A percentile compares a stretch with the other conserved stretches of the same genome.
Evolutionary conservation across 2,329 filamentous ascomycete species (phyloP).

Genomic region (Verticillium dahliae): DNA sequence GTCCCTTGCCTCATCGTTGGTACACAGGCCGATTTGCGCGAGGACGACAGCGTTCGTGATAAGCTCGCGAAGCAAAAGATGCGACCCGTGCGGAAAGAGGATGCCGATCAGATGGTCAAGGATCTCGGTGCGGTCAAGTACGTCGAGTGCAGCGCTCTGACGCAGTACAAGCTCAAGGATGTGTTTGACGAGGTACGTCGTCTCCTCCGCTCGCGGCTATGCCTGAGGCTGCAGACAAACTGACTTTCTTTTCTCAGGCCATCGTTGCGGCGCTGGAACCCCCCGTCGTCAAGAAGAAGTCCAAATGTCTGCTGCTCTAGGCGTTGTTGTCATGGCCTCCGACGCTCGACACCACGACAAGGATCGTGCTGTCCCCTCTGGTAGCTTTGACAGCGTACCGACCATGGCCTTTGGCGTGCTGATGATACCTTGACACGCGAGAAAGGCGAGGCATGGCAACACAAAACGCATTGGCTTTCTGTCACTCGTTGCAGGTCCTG

Average conservation of each 20-base stretch:
- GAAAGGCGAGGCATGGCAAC: background rate
- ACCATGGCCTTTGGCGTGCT: background rate
- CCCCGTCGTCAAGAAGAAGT: constrained; percentile 72
- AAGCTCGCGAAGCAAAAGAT: constrained; percentile 96
- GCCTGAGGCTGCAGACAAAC: constrained; percentile 4
- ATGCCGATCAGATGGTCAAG: constrained; percentile 94
- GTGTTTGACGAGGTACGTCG: constrained; percentile 90
- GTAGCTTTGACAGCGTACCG: background rate
- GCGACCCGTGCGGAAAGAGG: constrained; percentile 83
- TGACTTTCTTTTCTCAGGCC: constrained; percentile 49
- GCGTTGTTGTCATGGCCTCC: constrained; percentile 5
- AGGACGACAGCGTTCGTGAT: constrained; percentile 79
- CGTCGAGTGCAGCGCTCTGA: constrained; percentile 95
- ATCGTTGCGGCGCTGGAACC: constrained; percentile 95
- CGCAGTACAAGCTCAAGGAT: constrained; percentile 97
- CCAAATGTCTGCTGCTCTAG: constrained; percentile 64
- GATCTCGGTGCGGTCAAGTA: constrained; percentile 98
- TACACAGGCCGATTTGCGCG: constrained; percentile 92
- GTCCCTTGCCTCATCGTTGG: constrained; percentile 97
- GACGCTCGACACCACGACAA: background rate
- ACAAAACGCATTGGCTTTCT: background rate
- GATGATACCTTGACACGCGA: background rate
- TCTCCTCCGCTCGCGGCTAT: background rate
- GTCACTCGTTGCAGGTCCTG: background rate
- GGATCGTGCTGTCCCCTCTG: background rate